Percentiles rank a stretch among this genome's conserved stretches.
Evolutionary conservation across 495 filamentous ascomycete species (phyloP).

Genomic region (Lindgomyces ingoldianus): DNA sequence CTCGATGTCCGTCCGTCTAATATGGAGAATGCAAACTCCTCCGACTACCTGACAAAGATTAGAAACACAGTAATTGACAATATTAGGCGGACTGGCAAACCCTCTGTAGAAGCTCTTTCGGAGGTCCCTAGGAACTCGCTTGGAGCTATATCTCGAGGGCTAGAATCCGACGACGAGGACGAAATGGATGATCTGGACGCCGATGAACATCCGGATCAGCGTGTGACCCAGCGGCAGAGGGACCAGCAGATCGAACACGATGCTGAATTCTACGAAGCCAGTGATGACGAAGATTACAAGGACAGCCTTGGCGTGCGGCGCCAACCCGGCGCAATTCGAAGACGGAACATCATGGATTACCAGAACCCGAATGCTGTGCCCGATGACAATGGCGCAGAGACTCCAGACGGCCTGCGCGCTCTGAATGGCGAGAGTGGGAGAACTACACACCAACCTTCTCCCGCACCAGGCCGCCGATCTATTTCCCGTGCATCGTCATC

Average conservation of each 20-base stretch:
- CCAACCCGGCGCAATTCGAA: constrained; percentile 60
- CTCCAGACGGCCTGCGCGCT: constrained; percentile 13
- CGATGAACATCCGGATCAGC: constrained; percentile 82
- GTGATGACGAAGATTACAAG: constrained; percentile 85
- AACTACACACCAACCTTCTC: constrained; percentile 3
- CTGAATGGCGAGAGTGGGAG: constrained; percentile 31
- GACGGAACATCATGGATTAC: constrained; percentile 70
- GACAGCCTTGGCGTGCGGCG: constrained; percentile 67
- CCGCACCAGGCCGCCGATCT: constrained; percentile 17
- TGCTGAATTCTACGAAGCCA: constrained; percentile 50
- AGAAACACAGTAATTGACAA: constrained; percentile 90
- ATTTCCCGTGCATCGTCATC: constrained; percentile 32
- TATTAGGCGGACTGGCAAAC: constrained; percentile 82
- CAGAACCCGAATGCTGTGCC: constrained; percentile 60
- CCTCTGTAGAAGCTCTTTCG: constrained; percentile 87
- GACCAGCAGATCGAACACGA: constrained; percentile 64
- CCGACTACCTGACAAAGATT: constrained; percentile 95
- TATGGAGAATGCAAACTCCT: constrained; percentile 97
- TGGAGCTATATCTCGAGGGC: constrained; percentile 57
- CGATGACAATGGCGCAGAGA: constrained; percentile 51
- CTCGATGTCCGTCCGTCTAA: constrained; percentile 93
- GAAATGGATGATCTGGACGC: constrained; percentile 85
- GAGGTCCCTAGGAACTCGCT: constrained; percentile 91
- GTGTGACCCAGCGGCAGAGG: constrained; percentile 79
- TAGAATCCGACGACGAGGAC: constrained; percentile 85